Percentiles rank a stretch among this genome's conserved stretches.
These are phyloP conservation scores for Globisporangium irregulare DNA, from an alignment of 352 stramenopile genomes.

Conservation along the genomic window DNA sequence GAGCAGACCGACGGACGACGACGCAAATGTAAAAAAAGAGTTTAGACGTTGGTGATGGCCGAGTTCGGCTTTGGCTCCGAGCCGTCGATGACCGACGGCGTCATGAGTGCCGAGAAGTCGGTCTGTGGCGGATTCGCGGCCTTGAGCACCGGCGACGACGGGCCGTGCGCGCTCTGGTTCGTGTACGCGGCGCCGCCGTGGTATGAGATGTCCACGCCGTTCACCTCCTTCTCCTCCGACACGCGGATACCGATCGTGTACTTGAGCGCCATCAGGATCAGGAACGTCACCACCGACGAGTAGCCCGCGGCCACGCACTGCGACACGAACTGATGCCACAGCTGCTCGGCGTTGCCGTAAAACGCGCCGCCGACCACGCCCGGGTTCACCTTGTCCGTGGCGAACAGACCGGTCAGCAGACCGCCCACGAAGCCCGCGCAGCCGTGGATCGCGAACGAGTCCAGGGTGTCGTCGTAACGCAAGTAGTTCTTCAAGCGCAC, in stretches of 20 bases:
- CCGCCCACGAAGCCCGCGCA: constrained; percentile 58
- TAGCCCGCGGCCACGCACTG: constrained; percentile 52
- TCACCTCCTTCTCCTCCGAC: constrained; percentile 75
- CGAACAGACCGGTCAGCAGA: constrained; percentile 69
- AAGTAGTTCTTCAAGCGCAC: constrained; percentile 64
- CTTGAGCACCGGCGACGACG: constrained; percentile 29
- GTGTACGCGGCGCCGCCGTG: constrained; percentile 67
- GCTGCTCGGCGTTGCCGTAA: constrained; percentile 27
- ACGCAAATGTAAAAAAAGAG: background rate
- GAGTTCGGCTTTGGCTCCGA: constrained; percentile 10
- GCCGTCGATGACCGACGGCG: constrained; percentile 17
- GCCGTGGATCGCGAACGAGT: constrained; percentile 76
- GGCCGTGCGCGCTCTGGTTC: constrained; percentile 38
- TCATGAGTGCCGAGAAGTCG: constrained; percentile 34
- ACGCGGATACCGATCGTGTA: constrained; percentile 69
- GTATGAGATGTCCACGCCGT: constrained; percentile 76
- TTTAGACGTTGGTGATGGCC: constrained; percentile 20
- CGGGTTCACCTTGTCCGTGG: constrained; percentile 36
- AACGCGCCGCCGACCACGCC: constrained; percentile 26
- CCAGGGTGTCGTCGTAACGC: constrained; percentile 80
- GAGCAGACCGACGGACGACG: background rate
- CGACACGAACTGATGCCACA: constrained; percentile 30
- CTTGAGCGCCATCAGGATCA: constrained; percentile 74
- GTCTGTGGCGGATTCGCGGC: constrained; percentile 28
- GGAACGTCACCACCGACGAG: constrained; percentile 59